Percentiles rank a stretch among this genome's conserved stretches.
Evolutionary conservation across 2,329 filamentous ascomycete genomes (phyloP).

Genomic region (Fusarium napiforme): DNA sequence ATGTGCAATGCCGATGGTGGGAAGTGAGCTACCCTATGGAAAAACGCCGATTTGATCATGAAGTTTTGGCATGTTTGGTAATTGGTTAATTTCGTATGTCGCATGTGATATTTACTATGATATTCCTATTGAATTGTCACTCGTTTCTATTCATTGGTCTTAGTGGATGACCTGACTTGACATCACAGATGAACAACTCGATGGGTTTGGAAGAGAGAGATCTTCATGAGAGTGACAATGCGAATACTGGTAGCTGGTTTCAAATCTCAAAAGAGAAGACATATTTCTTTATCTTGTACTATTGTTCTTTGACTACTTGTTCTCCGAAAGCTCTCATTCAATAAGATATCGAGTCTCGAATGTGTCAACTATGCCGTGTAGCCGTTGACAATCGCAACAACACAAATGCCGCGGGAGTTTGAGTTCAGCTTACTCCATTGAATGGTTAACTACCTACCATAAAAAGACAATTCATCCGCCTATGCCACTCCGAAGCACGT

Average conservation of each 20-base stretch:
- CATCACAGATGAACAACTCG: not conserved
- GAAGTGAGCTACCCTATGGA: not conserved
- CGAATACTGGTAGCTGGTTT: not conserved
- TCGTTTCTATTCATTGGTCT: not conserved
- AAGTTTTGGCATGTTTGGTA: not conserved
- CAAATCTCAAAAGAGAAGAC: not conserved
- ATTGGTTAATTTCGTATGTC: not conserved
- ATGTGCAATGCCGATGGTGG: constrained; percentile 21
- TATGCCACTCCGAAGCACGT: not conserved
- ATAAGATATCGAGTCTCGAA: not conserved
- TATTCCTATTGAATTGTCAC: not conserved
- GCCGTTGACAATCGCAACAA: not conserved
- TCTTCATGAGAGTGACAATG: rapidly evolving
- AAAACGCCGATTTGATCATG: not conserved
- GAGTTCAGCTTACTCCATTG: not conserved
- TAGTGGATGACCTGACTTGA: too few species aligned
- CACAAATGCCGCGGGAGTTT: not conserved
- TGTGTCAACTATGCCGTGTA: not conserved
- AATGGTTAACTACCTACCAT: not conserved
- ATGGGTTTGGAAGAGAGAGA: too few species aligned
- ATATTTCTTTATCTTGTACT: not conserved
- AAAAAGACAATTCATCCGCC: not conserved
- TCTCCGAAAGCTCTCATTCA: not conserved
- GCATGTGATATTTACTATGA: not conserved
- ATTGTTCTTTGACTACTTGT: not conserved